Conservation (phyloP, 352 stramenopile genomes). For the Phytopythium helicoides region DNA sequence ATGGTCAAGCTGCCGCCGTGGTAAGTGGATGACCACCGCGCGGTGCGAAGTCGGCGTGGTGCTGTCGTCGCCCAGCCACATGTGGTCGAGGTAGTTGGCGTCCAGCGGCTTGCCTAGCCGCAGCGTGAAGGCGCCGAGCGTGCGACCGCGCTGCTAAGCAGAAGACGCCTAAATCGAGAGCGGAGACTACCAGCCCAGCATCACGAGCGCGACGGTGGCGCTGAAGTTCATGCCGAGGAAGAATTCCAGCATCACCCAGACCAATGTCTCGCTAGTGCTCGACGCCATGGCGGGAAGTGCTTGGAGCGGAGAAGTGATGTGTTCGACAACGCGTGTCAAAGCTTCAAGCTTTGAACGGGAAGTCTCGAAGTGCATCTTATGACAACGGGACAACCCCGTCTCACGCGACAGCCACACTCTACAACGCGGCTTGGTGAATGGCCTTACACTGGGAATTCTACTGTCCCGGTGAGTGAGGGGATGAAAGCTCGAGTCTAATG, state of each 20-base stretch:
- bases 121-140: slow-evolving; percentile 8
- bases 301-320: not conserved
- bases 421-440: no score
- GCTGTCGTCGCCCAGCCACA: slow-evolving; percentile 26
- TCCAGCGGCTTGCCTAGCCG: slow-evolving; percentile 25
- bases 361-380: no score
- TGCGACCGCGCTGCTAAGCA: slow-evolving; percentile 14
- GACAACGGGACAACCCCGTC: no score
- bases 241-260: slow-evolving; percentile 8
- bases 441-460: no score
- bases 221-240: slow-evolving; percentile 7
- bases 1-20: slow-evolving; percentile 41
- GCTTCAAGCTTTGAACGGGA: no score
- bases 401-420: no score
- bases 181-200: slow-evolving; percentile 7
- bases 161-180: slow-evolving; percentile 15
- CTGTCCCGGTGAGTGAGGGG: no score
- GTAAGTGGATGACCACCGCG: slow-evolving; percentile 40
- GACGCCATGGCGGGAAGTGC: not conserved
- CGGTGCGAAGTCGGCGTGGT: slow-evolving; percentile 8
- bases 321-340: not conserved
- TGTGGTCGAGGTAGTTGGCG: slow-evolving; percentile 33
- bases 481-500: no score
- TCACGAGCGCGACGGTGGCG: not conserved
- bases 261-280: slow-evolving; percentile 2